phyloP scores from a whole-genome alignment of 1,139 yeast genomes.

The Zygoascus sp. region DNA sequence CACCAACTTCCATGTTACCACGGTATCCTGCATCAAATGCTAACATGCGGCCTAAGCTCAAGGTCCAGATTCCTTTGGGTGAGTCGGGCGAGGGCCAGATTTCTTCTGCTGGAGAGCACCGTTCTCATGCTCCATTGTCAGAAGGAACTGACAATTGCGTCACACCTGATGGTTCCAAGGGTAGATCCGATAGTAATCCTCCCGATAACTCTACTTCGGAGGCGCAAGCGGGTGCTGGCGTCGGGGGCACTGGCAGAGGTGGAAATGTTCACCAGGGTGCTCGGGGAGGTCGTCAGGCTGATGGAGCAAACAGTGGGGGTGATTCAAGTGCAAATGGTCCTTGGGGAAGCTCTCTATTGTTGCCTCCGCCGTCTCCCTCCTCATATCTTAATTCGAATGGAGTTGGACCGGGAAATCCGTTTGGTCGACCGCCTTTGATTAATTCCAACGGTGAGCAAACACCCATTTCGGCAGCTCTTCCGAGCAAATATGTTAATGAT shows the following conservation, averaged over 20 bases:
- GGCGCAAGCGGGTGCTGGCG: not conserved
- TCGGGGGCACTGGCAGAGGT: slow-evolving; percentile 1
- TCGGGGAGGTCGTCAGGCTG: slow-evolving; percentile 1
- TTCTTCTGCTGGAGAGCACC: slow-evolving; percentile 14
- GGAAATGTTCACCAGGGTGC: not conserved
- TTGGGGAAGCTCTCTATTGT: slow-evolving; percentile 20
- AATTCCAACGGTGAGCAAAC: slow-evolving; percentile 36
- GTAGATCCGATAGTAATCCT: slow-evolving; percentile 4
- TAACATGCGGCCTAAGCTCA: slow-evolving; percentile 36
- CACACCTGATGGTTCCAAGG: not conserved
- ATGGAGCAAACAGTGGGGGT: slow-evolving; percentile 14
- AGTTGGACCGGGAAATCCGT: slow-evolving; percentile 35
- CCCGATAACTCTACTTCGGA: not conserved
- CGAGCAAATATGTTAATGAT: slow-evolving; percentile 39
- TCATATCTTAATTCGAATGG: slow-evolving; percentile 21
- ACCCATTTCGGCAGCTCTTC: slow-evolving; percentile 39
- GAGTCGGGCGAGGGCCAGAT: slow-evolving; percentile 25
- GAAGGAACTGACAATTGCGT: not conserved
- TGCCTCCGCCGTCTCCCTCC: slow-evolving; percentile 30
- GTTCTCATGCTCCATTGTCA: not conserved
- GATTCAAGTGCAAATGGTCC: slow-evolving; percentile 12
- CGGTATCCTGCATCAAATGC: slow-evolving; percentile 4
- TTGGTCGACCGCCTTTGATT: slow-evolving; percentile 31
- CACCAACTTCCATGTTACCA: slow-evolving; percentile 3
- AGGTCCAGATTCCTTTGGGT: slow-evolving; percentile 38